A percentile compares a stretch with the other conserved stretches of the same genome.
Evolutionary conservation across 306 rosid species (phyloP).

Genomic region (Vigna angularis): DNA sequence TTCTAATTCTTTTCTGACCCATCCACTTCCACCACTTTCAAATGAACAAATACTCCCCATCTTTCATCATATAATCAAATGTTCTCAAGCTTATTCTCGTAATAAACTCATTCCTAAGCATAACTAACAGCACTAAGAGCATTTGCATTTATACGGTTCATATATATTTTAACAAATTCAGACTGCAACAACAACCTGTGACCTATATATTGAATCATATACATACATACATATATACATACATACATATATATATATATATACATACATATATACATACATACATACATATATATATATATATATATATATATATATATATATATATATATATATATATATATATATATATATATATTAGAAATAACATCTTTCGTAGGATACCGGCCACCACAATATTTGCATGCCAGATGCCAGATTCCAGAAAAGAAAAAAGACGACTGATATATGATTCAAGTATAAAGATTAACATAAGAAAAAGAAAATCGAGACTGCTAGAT

Average conservation of each 20-base stretch:
- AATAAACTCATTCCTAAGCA: conserved; percentile 17
- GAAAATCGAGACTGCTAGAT: conserved; percentile 17
- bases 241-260: too few relatives aligned
- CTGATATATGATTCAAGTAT: background rate
- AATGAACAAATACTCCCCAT: conserved; percentile 4
- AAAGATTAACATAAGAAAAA: background rate
- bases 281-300: too few relatives aligned
- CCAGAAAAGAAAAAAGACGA: background rate
- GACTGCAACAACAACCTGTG: background rate
- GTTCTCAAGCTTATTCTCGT: background rate
- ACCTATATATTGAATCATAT: too few relatives aligned
- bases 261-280: too few relatives aligned
- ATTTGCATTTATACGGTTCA: background rate
- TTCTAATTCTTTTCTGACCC: conserved; percentile 21
- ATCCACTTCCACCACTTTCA: conserved; percentile 31
- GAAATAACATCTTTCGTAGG: background rate
- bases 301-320: too few relatives aligned
- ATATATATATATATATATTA: background rate
- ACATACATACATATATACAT: too few relatives aligned
- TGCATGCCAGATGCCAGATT: background rate
- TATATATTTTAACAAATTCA: conserved; percentile 2
- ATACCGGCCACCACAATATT: conserved; percentile 30
- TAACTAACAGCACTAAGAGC: background rate
- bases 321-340: too few relatives aligned
- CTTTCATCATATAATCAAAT: conserved; percentile 20